Conservation (phyloP, 2,329 filamentous ascomycete species). For the Fusarium nelsonii region DNA sequence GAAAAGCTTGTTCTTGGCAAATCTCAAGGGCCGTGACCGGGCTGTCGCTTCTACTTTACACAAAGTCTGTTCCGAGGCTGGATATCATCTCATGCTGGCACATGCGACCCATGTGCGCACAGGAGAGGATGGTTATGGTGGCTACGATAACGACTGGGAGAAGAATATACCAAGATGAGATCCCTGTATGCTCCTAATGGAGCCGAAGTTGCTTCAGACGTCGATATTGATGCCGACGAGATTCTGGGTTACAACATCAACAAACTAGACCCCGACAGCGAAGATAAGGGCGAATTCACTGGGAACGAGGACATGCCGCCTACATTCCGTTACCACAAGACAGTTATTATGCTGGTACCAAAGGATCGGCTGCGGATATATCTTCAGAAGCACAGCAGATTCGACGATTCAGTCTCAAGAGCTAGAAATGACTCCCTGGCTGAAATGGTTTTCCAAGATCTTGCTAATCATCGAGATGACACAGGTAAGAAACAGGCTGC, state of each 20-base stretch:
- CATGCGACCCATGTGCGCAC: slow-evolving; percentile 8
- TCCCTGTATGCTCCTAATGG: slow-evolving; percentile 2
- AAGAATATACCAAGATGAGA: neutral
- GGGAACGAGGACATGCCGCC: slow-evolving; percentile 7
- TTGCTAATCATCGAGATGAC: neutral
- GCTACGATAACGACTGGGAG: neutral
- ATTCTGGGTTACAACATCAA: slow-evolving; percentile 7
- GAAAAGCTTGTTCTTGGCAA: slow-evolving; percentile 18
- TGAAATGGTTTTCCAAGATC: slow-evolving; percentile 14
- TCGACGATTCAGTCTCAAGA: neutral
- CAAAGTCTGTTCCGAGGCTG: slow-evolving; percentile 14
- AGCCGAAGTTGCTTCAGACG: neutral
- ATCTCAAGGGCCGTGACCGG: slow-evolving; percentile 25
- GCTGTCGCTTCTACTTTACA: slow-evolving; percentile 6
- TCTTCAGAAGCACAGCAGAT: neutral
- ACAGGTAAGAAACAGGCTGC: neutral
- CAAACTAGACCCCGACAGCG: neutral
- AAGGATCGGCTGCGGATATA: slow-evolving; percentile 1
- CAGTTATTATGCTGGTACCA: slow-evolving; percentile 13
- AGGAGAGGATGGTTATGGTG: neutral
- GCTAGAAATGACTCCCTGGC: neutral
- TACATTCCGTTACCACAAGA: slow-evolving; percentile 16
- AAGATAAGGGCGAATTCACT: slow-evolving; percentile 6
- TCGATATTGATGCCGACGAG: neutral
- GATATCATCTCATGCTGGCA: slow-evolving; percentile 27